Evolutionary conservation across 108 stramenopile species (phyloP), one percentile per base, ranked within the genome.

Genomic region (Cyclotella kingstonii): DNA sequence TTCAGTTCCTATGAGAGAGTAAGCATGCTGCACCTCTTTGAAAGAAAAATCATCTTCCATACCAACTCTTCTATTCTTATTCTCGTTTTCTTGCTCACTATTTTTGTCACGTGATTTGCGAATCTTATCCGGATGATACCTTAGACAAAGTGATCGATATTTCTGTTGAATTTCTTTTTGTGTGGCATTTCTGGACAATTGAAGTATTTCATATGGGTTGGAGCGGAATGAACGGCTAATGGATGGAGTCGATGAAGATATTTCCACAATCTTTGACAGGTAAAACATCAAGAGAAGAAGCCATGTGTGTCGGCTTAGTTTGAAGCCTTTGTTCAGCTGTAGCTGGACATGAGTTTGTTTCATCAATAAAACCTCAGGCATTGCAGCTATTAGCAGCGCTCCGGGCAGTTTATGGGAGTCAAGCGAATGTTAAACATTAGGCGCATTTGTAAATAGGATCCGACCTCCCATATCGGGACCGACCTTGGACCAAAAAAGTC

Each of bases 101-200:
- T 83, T 75, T 22, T 64, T 46, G 4, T 11, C 27, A 18, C 63
- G 47, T 19, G 60, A 43, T 25, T 76, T 34, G 4, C 63, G 53
- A 33, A 77, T 87, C 63, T 91, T 91, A 51, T 91, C 90, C 10
- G 90, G 90, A 67, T 91, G 90, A 35, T 79, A 77, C 54, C 66
- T 54, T 27, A 91, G 48, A 58, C 90, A 91, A 9, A 87, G 70
- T 8, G 61, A 71, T 27, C 78, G 61, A 61, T 91, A 91, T 48
- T 65, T 62, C 18, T 73, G 66, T 38, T 69, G 66, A 23, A 90
- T 84, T 48, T 85, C 86, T 18, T 80, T 62, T 57, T 79, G 75
- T 4, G 78, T 48, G 18, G 75, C 74, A 35, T 38, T 14, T n/a
- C 42, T 57, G 21, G 66, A 14, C n/a, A 87, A 70, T 35, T 77